Percentiles rank a stretch among this genome's conserved stretches.
These are phyloP conservation scores for Helicostylum pulchrum DNA, from an alignment of 192 early-diverging fungal species.

Conservation along the genomic window DNA sequence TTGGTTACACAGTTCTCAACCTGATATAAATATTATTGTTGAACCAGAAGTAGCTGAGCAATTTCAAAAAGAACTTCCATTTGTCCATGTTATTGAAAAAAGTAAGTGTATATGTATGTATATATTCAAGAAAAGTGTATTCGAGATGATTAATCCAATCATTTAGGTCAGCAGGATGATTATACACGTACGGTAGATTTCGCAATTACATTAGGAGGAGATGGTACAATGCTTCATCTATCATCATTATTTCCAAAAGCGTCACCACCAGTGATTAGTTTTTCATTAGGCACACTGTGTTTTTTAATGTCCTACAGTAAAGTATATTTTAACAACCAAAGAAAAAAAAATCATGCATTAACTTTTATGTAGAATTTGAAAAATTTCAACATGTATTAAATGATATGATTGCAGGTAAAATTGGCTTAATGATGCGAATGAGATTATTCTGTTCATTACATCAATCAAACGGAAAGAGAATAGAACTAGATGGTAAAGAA, in stretches of 20 bases:
- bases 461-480: slow-evolving; percentile 46
- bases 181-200: slow-evolving; percentile 75
- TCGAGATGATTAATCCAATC: neutral
- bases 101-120: slow-evolving; percentile 25
- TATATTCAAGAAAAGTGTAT: neutral
- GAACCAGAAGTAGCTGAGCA: slow-evolving; percentile 61
- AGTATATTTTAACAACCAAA: neutral
- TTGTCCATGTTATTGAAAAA: slow-evolving; percentile 50
- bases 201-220: slow-evolving; percentile 90
- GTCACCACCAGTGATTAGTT: slow-evolving; percentile 88
- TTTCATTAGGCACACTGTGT: slow-evolving; percentile 88
- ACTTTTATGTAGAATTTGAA: slow-evolving; percentile 50
- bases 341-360: too few relatives aligned
- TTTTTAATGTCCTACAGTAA: slow-evolving; percentile 86
- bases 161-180: slow-evolving; percentile 42
- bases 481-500: slow-evolving; percentile 48
- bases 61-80: slow-evolving; percentile 49
- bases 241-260: slow-evolving; percentile 72
- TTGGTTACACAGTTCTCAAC: slow-evolving; percentile 67
- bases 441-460: slow-evolving; percentile 68
- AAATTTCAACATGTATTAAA: slow-evolving; percentile 58
- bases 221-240: slow-evolving; percentile 88
- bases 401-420: slow-evolving; percentile 60
- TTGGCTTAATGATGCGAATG: slow-evolving; percentile 75
- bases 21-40: slow-evolving; percentile 65